Evolutionary conservation across 768 basidiomycete genomes (phyloP), one percentile per base, ranked within the genome.

Genomic region (Boletus rufocinnamomeus): DNA sequence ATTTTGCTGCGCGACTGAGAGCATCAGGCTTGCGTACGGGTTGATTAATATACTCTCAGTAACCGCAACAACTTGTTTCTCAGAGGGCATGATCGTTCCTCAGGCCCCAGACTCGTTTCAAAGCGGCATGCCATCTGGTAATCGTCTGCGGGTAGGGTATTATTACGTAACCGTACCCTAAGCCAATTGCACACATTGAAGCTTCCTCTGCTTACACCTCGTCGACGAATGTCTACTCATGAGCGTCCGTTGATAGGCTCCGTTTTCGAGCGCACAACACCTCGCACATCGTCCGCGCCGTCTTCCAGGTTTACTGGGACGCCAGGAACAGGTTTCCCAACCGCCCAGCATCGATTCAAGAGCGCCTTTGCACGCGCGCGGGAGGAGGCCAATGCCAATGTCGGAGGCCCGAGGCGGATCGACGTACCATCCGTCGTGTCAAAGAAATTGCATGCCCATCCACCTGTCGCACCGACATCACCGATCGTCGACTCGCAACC

Each of bases 331-430:
- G 87, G 87, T 10, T 90, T 90, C 72, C 88, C 88, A 21, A 62
- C 70, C 1, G 87, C 82, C 4, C 78, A 83, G 51, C 88, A 89
- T 70, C 82, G 88, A 40, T 86, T 81, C 47, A 77, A 76, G 69
- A 87, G 86, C 59, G 82, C 84, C 21, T 87, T 87, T 74, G 74
- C 80, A 17, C 79, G 82, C 3, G 77, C 74, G 37, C 73, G 79
- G 61, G 81, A 83, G 38, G 76, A 72, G 43, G 51, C 54, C 10
- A 48, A 64, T 21, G 67, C 54, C 10, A 48, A 63, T 19, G 68
- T 65, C n/a, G 75, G 70, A 51, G 45, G 13, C 27, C n/a, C 30
- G 10, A 64, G 51, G 45, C 60, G 55, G 9, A 23, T 50, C 0
- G 41, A 64, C 2, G 71, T 69, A 44, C 60, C 68, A 13, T 56